Evolutionary conservation across 1,139 yeast genomes (phyloP), one percentile per base, ranked within the genome.

Genomic region (Protomyces lactucae-debilis): DNA sequence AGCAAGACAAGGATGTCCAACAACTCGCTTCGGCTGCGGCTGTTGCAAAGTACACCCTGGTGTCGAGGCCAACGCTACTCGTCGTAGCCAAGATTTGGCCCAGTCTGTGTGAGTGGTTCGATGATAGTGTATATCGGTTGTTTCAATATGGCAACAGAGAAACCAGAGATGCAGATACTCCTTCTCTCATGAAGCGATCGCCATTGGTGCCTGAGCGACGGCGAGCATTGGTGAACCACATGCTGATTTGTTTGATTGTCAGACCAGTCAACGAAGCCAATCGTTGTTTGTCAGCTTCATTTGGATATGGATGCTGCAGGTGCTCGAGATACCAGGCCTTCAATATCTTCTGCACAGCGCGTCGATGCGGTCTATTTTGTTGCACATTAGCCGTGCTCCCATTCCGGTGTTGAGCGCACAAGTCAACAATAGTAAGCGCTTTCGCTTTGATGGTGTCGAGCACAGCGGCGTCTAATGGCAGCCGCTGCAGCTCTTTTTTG

Each of bases 161-260:
- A 18, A 54, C 52, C 5, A 60, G 40, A 9, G 52, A 46, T 18
- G 45, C 52, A 25, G 46, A 46, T 9, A 55, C 45, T 6, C 46
- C 55, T 25, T 40, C 69, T 65, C 68, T 25, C 67, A 66, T 72
- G 71, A 67, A 69, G 67, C 14, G 73, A 69, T 40, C 76, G 76
- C 37, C 90, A 83, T 74, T 89, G 86, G 72, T 53, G 45, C 52
- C 46, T 14, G 61, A 57, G n/a, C 99, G 80, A 73, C 98, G 81
- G 73, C 99, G 82, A 36, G 97, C 97, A 75, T 93, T 93, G 72
- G 93, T 93, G 73, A 93, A 93, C 98, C 99, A 93, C 75, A 93
- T 93, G 69, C 95, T 86, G 68, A 93, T 81, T 75, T 93, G 99
- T 70, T 91, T 96, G 74, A 88, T 85, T 68, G 92, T 88, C 72